Evolutionary conservation across 495 filamentous ascomycete species (phyloP).

Genomic region (Thermochaetoides thermophila): DNA sequence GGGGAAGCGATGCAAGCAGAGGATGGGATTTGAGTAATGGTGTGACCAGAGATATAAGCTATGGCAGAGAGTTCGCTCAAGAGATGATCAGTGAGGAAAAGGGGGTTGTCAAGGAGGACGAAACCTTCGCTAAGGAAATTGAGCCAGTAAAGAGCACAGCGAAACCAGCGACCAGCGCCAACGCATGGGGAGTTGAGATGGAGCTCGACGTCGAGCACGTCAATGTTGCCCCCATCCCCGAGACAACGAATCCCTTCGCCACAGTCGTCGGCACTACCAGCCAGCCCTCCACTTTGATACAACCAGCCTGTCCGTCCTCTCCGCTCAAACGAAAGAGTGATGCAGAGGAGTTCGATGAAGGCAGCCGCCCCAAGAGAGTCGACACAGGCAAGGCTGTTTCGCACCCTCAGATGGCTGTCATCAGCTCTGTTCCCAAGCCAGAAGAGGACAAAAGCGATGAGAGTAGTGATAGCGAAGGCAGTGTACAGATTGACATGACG

Average conservation of each 20-base stretch:
- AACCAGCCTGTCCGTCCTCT: conserved; percentile 1
- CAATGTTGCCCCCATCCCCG: not conserved
- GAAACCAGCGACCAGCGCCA: not conserved
- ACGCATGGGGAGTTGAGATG: not conserved
- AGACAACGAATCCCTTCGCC: conserved; percentile 9
- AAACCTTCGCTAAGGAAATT: conserved; percentile 3
- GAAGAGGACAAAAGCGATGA: conserved; percentile 7
- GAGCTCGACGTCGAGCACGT: conserved; percentile 5
- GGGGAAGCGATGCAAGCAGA: not conserved
- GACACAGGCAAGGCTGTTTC: conserved; percentile 2
- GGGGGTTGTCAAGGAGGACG: conserved; percentile 9
- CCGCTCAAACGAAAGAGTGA: conserved; percentile 33
- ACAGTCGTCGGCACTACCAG: not conserved
- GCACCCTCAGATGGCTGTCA: conserved; percentile 4
- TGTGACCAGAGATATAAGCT: too few relatives aligned
- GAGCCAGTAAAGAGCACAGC: too few relatives aligned
- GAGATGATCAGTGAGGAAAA: conserved; percentile 4
- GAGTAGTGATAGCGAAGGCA: conserved; percentile 17
- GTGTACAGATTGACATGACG: conserved; percentile 17
- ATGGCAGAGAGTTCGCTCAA: too few relatives aligned
- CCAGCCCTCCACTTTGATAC: too few relatives aligned
- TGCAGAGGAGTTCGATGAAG: conserved; percentile 5
- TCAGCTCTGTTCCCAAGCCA: conserved; percentile 1
- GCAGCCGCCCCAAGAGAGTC: conserved; percentile 3
- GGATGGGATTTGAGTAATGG: not conserved